Base-by-base conservation (phyloP, 441 rosid genomes). In the Eutrema salsugineum region DNA sequence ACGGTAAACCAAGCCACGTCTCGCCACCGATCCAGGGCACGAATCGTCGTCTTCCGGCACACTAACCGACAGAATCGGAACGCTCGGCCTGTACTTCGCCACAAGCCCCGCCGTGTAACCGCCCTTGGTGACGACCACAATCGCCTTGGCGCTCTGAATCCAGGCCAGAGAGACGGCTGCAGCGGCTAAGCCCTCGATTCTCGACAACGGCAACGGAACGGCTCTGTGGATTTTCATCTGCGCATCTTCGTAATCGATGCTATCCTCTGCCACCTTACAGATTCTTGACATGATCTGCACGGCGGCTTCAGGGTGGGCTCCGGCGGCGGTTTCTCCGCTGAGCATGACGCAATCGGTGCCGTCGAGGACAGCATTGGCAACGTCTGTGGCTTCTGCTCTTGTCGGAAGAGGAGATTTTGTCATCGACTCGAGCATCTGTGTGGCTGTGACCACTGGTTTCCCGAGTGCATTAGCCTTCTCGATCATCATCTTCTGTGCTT, bases 321-420 rank as follows among this genome's bases (percentile, higher is more conserved):
- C 88, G 7, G 91, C 93, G 19, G 94, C 91, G 6, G 88, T 86
- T 73, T 88, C 94, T n/a, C 94, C 91, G 27, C 88, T 83, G 5
- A 88, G 88, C 94, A 88, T 88, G 60, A 88, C 94, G 38, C 88
- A 86, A 42, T 88, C 94, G 1, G 88, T 82, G 4, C 94, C 91
- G 6, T 88, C 91, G 6, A 86, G 85, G 68, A 86, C 94, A 46
- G 94, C 91, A 72, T 86, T 88, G 15, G 91, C 94, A 42, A 88
- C 89, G 65, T 88, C 94, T 0, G 94, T 86, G 9, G 88, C 91
- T 79, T 88, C 94, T 0, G 91, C 94, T 58, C 94, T 76, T 11
- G 91, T 86, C 5, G 94, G 91, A 71, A 88, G 73, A 8, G 91
- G 94, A 36, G 84, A 80, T 65, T 82, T 82, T n/a, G 81, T 88